phyloP scores from a whole-genome alignment of 192 early-diverging fungal genomes.

The Gigaspora rosea region DNA sequence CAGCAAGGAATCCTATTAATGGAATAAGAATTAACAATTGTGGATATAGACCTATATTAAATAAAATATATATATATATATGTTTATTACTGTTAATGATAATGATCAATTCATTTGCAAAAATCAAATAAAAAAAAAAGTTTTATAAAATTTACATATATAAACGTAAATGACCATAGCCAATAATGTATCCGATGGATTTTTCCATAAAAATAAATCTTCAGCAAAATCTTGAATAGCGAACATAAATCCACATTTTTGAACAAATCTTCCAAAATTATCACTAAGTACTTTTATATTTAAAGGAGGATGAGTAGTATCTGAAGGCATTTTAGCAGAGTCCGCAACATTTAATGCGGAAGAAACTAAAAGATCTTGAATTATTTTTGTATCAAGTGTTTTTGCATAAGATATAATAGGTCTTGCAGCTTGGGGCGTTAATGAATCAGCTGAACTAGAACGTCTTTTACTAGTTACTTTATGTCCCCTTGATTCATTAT shows the following conservation, averaged over 20 bases:
- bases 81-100: background rate
- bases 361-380: conserved; percentile 50
- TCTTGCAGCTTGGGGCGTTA: conserved; percentile 16
- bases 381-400: conserved; percentile 32
- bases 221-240: conserved; percentile 61
- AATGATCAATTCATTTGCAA: background rate
- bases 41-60: conserved; percentile 37
- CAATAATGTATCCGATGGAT: conserved; percentile 60
- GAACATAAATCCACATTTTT: conserved; percentile 65
- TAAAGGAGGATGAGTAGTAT: conserved; percentile 56
- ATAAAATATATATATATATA: conserved; percentile 11
- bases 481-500: background rate
- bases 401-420: conserved; percentile 24
- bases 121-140: background rate
- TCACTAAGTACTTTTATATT: conserved; percentile 67
- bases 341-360: conserved; percentile 45
- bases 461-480: background rate
- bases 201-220: conserved; percentile 72
- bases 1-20: conserved; percentile 26
- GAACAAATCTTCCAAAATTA: conserved; percentile 70
- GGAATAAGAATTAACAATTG: conserved; percentile 39
- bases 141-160: conserved; percentile 48
- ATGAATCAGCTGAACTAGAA: background rate
- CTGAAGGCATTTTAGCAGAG: conserved; percentile 42
- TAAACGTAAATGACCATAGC: conserved; percentile 54